Evolutionary conservation across 2,329 filamentous ascomycete species (phyloP), one percentile per base, ranked within the genome.

Genomic region (Aspergillus candidus): DNA sequence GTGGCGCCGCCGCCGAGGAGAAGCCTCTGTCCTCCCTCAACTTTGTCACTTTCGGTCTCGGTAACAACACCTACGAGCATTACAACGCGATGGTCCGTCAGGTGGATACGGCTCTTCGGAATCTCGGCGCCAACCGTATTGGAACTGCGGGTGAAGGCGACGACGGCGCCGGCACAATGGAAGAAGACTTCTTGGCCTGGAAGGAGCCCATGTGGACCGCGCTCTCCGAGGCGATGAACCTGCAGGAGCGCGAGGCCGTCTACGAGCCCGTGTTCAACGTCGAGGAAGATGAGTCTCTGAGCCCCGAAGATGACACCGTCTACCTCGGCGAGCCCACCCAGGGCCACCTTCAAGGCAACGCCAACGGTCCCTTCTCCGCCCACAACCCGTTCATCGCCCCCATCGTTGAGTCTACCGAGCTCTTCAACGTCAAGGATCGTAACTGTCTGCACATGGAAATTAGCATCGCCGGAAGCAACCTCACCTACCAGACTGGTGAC

Each of bases 11-110:
- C 35, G 66, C 67, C 12, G 78, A 79, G 36, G 85, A 91, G 15
- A 78, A 84, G 50, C 79, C 91, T 39, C 80, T 98, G 43, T 76
- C 72, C 40, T 90, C 88, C 60, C 79, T 98, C 63, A 91, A 90
- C 67, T 98, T 90, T 63, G 89, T 98, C 61, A 80, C 89, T 45
- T 98, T 98, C 60, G 93, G 93, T 61, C 82, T 98, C 32, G 93
- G 93, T 55, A 98, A 98, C 77, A 98, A 97, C 75, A 97, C 93
- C 22, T 98, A 98, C 66, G 93, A 98, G 66, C 93, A 98, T 75
- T 98, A 96, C 78, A 98, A 98, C 74, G 86, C 86, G 41, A 95
- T 98, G 88, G 90, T 98, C 48, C 88, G 91, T 66, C 87, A 91
- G 52, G 84, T 97, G 46, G 82, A 93, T 71, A 82, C 85, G 66